These are phyloP conservation scores for Lactarius sp. DNA, from an alignment of 768 basidiomycete genomes.

Conservation along the genomic window DNA sequence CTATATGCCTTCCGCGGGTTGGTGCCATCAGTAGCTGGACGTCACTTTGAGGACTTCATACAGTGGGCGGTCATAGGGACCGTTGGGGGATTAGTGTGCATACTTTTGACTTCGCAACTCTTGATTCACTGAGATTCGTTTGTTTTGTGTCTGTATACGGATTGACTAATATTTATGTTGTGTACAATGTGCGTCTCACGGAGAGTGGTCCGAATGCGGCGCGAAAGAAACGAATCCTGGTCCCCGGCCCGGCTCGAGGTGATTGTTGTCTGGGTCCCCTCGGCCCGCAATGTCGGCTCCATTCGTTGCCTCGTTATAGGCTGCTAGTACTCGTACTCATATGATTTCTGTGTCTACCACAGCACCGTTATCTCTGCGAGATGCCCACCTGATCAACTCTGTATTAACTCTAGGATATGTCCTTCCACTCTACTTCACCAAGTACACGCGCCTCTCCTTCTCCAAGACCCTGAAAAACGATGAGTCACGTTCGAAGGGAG, in stretches of 20 bases:
- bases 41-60: slow-evolving; percentile 54
- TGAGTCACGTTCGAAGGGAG: slow-evolving; percentile 32
- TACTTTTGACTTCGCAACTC: slow-evolving; percentile 50
- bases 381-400: slow-evolving; percentile 52
- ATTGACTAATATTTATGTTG: neutral
- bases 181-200: too few species aligned
- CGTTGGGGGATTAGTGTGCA: slow-evolving; percentile 58
- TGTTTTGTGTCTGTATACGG: neutral
- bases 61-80: slow-evolving; percentile 60
- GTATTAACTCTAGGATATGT: slow-evolving; percentile 68
- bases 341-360: slow-evolving; percentile 25
- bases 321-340: neutral
- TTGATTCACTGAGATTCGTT: slow-evolving; percentile 21
- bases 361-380: slow-evolving; percentile 27
- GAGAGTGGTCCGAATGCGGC: too few species aligned
- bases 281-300: neutral
- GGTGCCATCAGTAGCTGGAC: slow-evolving; percentile 37
- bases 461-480: slow-evolving; percentile 30
- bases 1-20: slow-evolving; percentile 60
- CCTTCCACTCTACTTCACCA: slow-evolving; percentile 75
- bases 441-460: slow-evolving; percentile 55
- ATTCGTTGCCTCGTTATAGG: neutral
- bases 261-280: neutral
- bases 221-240: too few species aligned
- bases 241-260: too few species aligned